Evolutionary conservation across 129 eudicot species (phyloP).

Genomic region (Helichrysum umbraculigerum): DNA sequence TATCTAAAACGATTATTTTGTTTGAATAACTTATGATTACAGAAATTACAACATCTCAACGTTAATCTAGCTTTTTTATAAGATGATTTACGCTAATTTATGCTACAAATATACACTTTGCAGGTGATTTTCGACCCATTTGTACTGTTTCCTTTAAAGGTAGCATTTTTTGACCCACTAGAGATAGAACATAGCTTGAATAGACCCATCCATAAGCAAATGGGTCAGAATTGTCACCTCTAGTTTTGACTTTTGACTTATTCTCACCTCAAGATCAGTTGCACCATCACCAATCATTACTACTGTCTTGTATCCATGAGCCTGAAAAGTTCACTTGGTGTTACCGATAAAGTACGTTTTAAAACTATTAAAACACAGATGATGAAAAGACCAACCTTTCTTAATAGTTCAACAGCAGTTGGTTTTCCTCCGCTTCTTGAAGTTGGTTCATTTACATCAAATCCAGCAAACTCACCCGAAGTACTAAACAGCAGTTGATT

Average conservation of each 20-base stretch:
- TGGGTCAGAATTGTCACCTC: background rate
- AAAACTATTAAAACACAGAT: background rate
- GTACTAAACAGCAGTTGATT: conserved; percentile 70
- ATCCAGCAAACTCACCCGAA: conserved; percentile 83
- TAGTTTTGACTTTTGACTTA: background rate
- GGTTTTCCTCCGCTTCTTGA: conserved; percentile 98
- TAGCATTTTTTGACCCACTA: background rate
- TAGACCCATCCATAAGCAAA: background rate
- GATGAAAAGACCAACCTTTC: conserved; percentile 55
- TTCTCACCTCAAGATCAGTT: conserved; percentile 94
- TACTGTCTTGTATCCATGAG: conserved; percentile 67
- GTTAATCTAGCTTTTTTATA: background rate
- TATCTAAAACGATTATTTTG: background rate
- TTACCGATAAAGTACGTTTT: background rate
- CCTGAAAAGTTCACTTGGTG: conserved; percentile 46
- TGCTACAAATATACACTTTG: background rate
- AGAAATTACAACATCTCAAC: too few relatives aligned
- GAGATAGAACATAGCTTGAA: background rate
- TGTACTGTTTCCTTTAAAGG: background rate
- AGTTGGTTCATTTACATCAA: conserved; percentile 86
- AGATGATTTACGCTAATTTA: background rate
- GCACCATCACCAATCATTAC: conserved; percentile 99
- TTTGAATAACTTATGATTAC: too few relatives aligned
- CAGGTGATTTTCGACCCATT: background rate
- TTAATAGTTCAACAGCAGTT: conserved; percentile 70